Evolutionary conservation across 148 eudicot genomes (phyloP).

Genomic region (Camellia japonica): DNA sequence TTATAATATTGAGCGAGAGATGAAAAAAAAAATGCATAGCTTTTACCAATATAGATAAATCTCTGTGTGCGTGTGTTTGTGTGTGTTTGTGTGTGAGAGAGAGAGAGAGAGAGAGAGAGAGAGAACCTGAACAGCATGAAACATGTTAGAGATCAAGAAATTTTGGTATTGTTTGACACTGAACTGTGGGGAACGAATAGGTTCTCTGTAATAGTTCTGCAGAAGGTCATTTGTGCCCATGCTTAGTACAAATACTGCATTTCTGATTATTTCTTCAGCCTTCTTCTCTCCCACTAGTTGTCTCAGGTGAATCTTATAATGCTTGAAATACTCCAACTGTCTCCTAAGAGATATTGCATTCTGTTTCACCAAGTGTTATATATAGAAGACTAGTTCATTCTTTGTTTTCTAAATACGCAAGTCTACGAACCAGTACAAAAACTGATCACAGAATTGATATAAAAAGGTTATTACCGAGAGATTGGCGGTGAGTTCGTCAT

Average conservation of each 20-base stretch:
- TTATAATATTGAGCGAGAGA: too few relatives aligned
- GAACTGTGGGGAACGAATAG: slow-evolving; percentile 36
- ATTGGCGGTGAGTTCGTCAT: slow-evolving; percentile 42
- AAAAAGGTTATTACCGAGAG: slow-evolving; percentile 26
- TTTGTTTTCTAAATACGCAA: too few relatives aligned
- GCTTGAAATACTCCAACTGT: slow-evolving; percentile 41
- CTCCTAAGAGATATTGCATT: slow-evolving; percentile 28
- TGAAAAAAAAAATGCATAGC: too few relatives aligned
- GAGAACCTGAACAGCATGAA: slow-evolving; percentile 28
- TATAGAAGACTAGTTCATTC: too few relatives aligned
- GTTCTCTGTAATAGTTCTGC: slow-evolving; percentile 39
- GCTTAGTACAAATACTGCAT: slow-evolving; percentile 35
- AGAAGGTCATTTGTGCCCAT: slow-evolving; percentile 53
- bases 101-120: slow-evolving; percentile 16
- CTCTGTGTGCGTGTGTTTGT: too few relatives aligned
- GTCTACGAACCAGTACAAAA: background rate
- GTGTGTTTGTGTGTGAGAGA: background rate
- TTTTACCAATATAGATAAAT: too few relatives aligned
- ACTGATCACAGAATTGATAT: background rate
- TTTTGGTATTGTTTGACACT: slow-evolving; percentile 36
- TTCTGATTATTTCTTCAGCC: slow-evolving; percentile 25
- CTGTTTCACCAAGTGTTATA: slow-evolving; percentile 17
- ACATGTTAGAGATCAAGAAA: slow-evolving; percentile 32
- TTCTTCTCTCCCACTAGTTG: slow-evolving; percentile 24
- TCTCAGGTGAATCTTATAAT: slow-evolving; percentile 35